phyloP scores from a whole-genome alignment of 1,139 yeast species.

The Scheffersomyces insectosa region DNA sequence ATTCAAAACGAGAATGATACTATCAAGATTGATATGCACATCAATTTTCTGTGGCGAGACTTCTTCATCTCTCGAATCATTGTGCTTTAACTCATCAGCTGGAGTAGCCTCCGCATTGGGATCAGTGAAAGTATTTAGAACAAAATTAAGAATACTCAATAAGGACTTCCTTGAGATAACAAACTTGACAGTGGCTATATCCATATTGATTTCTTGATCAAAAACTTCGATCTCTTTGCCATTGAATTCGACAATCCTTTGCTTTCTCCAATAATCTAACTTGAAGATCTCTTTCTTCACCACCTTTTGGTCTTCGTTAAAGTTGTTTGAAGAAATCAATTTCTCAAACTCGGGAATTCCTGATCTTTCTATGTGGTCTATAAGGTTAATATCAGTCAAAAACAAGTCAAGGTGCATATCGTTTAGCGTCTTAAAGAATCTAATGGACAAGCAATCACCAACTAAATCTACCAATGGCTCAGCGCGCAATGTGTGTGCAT shows the following conservation, averaged over 20 bases:
- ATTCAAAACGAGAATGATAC: slow-evolving; percentile 73
- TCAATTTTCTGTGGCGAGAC: slow-evolving; percentile 73
- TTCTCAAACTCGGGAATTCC: slow-evolving; percentile 66
- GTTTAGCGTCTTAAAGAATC: slow-evolving; percentile 57
- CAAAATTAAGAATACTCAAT: slow-evolving; percentile 75
- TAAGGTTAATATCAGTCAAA: slow-evolving; percentile 65
- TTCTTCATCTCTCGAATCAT: slow-evolving; percentile 52
- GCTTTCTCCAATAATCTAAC: slow-evolving; percentile 58
- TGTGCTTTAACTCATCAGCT: slow-evolving; percentile 68
- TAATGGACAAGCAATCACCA: slow-evolving; percentile 63
- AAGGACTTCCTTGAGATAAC: slow-evolving; percentile 78
- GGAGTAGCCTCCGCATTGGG: slow-evolving; percentile 70
- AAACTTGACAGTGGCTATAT: slow-evolving; percentile 77
- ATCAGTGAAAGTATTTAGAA: slow-evolving; percentile 84
- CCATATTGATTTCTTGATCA: slow-evolving; percentile 76
- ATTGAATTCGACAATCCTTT: slow-evolving; percentile 61
- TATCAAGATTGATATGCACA: slow-evolving; percentile 67
- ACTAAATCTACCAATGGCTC: slow-evolving; percentile 71
- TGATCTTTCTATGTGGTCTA: slow-evolving; percentile 72
- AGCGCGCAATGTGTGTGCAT: slow-evolving; percentile 60
- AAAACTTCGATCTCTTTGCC: slow-evolving; percentile 63
- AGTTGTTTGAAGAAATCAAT: slow-evolving; percentile 66
- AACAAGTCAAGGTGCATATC: slow-evolving; percentile 68
- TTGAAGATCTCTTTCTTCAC: slow-evolving; percentile 54
- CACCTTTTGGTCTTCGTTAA: slow-evolving; percentile 29